Percentiles rank a stretch among this genome's conserved stretches.
These are phyloP conservation scores for Collariella sp. DNA, from an alignment of 495 filamentous ascomycete genomes.

Conservation along the genomic window DNA sequence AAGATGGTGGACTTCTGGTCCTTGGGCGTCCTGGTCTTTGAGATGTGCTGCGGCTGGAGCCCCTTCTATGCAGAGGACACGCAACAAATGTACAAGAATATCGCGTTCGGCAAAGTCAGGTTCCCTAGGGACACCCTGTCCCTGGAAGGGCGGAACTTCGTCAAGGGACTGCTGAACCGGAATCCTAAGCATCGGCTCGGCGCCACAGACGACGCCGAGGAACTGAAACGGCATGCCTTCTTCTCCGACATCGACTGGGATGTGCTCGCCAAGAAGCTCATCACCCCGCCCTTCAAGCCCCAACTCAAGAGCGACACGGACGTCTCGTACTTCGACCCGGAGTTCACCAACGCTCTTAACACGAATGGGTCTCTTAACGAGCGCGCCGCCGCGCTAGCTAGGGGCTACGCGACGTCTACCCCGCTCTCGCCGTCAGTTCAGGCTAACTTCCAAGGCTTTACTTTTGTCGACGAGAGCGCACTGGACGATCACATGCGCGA, in stretches of 20 bases:
- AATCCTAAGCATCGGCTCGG: slow-evolving; percentile 94
- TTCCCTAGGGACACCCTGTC: slow-evolving; percentile 93
- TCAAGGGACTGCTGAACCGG: slow-evolving; percentile 92
- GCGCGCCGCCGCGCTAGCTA: slow-evolving; percentile 70
- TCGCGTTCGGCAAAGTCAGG: slow-evolving; percentile 94
- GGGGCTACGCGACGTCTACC: slow-evolving; percentile 71
- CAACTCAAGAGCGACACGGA: slow-evolving; percentile 91
- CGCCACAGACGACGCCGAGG: slow-evolving; percentile 83
- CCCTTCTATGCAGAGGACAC: slow-evolving; percentile 99
- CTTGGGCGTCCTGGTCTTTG: slow-evolving; percentile 91
- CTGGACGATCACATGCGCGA: slow-evolving; percentile 81
- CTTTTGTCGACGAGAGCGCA: slow-evolving; percentile 93
- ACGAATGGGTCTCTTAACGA: slow-evolving; percentile 79
- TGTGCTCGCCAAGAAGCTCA: slow-evolving; percentile 72
- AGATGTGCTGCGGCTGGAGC: slow-evolving; percentile 99
- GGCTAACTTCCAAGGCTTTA: slow-evolving; percentile 97
- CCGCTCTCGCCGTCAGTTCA: slow-evolving; percentile 91
- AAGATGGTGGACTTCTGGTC: slow-evolving; percentile 99
- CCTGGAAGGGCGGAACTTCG: slow-evolving; percentile 90
- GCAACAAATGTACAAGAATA: slow-evolving; percentile 99
- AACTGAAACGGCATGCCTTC: slow-evolving; percentile 90
- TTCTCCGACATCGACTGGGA: slow-evolving; percentile 93
- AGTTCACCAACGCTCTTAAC: slow-evolving; percentile 92
- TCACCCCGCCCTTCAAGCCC: slow-evolving; percentile 97
- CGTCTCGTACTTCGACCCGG: slow-evolving; percentile 95